Base-by-base conservation (phyloP, 2,329 filamentous ascomycete genomes). In the Colletotrichum magnum region DNA sequence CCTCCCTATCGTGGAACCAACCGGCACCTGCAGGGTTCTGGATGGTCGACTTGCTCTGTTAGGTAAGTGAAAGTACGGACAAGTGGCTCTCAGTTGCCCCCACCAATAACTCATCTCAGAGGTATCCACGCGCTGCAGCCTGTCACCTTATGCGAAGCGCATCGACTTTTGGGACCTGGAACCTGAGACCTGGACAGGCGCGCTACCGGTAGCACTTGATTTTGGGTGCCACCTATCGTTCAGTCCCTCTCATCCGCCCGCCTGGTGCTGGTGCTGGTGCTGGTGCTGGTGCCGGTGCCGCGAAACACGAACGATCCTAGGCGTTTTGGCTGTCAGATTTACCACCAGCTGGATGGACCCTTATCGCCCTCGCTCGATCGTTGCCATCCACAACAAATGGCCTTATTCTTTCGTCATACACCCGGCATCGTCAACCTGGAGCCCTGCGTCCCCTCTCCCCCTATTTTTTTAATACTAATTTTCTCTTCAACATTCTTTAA, bases 331-430 rank as follows among this genome's bases (percentile, higher is more conserved):
- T 53, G 51, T 56, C 41, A 53, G 52, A 51, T 24, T 9, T 28
- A 64, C 48, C 53, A 56, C 24, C 21, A 18, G 13, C n/a, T 28
- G 56, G 56, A 47, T 39, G 45, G 52, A 45, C 64, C 59, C 52
- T 52, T 43, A n/a, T n/a, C 41, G 13, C 41, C 41, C 41, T 16
- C 41, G 10, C 51, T 69, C 28, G 53, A 18, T 58, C n/a, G 9
- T 47, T 12, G 45, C 45, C 45, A n/a, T 28, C 24, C 32, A 36
- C 21, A 50, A 51, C 21, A 50, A 51, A 43, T 60, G 61, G 47
- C 7, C 54, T 65, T 58, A 41, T 56, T 69, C 21, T 65, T 59
- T 66, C 61, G 66, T 56, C 54, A 69, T 66, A 28, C 61, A 45
- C 26, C 32, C 18, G 51, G 28, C 36, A 45, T 41, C 15, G 50